phyloP scores from a whole-genome alignment of 2,329 filamentous ascomycete genomes.

The Aspergillus awamori region DNA sequence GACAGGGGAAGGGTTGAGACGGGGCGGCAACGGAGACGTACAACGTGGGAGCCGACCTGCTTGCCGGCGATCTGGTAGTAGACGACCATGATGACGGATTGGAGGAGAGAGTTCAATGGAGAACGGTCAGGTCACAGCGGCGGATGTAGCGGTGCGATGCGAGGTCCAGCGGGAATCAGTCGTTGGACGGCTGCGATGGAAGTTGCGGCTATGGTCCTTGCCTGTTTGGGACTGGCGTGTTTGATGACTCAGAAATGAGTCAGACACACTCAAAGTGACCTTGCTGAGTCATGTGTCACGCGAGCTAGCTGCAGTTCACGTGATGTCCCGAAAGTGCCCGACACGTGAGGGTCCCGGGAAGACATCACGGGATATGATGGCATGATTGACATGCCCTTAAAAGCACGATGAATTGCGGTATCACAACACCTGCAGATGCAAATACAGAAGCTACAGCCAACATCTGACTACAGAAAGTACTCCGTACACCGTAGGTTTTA shows the following conservation, averaged over 20 bases:
- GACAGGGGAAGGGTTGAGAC: constrained; percentile 28
- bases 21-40: constrained; percentile 38
- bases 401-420: too few relatives aligned
- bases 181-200: constrained; percentile 20
- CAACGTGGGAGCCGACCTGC: constrained; percentile 56
- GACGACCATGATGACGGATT: constrained; percentile 52
- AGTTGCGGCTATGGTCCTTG: constrained; percentile 21
- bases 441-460: background rate
- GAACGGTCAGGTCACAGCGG: constrained; percentile 13
- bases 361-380: constrained; percentile 11
- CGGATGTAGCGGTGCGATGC: constrained; percentile 33
- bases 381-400: background rate
- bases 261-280: background rate
- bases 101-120: constrained; percentile 20
- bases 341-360: constrained; percentile 22
- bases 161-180: constrained; percentile 27
- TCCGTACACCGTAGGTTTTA: background rate
- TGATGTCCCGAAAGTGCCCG: constrained; percentile 27
- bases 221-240: constrained; percentile 13
- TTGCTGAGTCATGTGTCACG: constrained; percentile 11
- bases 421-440: background rate
- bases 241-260: constrained; percentile 4
- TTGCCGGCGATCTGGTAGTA: constrained; percentile 56
- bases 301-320: constrained; percentile 14
- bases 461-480: background rate